A percentile compares a stretch with the other conserved stretches of the same genome.
phyloP scores from a whole-genome alignment of 2,329 filamentous ascomycete genomes.

The Nigrospora osmanthi region DNA sequence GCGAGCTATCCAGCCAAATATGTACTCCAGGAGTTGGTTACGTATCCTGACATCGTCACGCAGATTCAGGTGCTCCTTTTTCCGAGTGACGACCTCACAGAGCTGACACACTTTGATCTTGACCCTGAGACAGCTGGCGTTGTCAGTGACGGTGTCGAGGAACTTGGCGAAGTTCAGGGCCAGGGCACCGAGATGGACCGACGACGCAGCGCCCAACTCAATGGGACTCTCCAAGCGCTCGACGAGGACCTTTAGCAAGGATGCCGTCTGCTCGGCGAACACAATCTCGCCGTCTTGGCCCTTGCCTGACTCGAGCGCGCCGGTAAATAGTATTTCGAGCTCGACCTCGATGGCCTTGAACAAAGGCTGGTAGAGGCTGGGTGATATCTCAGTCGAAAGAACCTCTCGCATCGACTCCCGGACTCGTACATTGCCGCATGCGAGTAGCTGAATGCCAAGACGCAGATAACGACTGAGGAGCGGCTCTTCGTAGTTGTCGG shows the following conservation, averaged over 20 bases:
- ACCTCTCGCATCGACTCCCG: slow-evolving; percentile 61
- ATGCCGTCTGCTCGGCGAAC: slow-evolving; percentile 61
- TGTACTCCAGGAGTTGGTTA: slow-evolving; percentile 60
- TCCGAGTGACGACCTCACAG: slow-evolving; percentile 55
- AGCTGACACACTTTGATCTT: slow-evolving; percentile 65
- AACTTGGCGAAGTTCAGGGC: slow-evolving; percentile 62
- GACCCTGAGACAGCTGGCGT: slow-evolving; percentile 47
- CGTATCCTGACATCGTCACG: slow-evolving; percentile 61
- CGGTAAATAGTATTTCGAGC: slow-evolving; percentile 54
- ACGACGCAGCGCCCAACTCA: slow-evolving; percentile 53
- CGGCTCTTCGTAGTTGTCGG: slow-evolving; percentile 53
- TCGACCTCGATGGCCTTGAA: slow-evolving; percentile 60
- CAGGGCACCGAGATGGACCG: slow-evolving; percentile 55
- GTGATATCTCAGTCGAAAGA: slow-evolving; percentile 56
- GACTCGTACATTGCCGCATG: slow-evolving; percentile 55
- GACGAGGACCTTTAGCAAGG: slow-evolving; percentile 54
- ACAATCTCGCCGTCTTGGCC: slow-evolving; percentile 53
- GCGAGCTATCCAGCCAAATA: slow-evolving; percentile 61
- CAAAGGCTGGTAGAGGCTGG: slow-evolving; percentile 52
- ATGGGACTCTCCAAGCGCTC: slow-evolving; percentile 56
- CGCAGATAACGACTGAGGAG: slow-evolving; percentile 52
- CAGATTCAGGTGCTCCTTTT: slow-evolving; percentile 61
- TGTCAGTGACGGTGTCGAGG: slow-evolving; percentile 50
- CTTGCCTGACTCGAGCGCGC: slow-evolving; percentile 41
- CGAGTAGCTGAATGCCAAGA: slow-evolving; percentile 56